These are phyloP conservation scores for Mortierella antarctica DNA, from an alignment of 192 early-diverging fungal genomes.

Conservation along the genomic window DNA sequence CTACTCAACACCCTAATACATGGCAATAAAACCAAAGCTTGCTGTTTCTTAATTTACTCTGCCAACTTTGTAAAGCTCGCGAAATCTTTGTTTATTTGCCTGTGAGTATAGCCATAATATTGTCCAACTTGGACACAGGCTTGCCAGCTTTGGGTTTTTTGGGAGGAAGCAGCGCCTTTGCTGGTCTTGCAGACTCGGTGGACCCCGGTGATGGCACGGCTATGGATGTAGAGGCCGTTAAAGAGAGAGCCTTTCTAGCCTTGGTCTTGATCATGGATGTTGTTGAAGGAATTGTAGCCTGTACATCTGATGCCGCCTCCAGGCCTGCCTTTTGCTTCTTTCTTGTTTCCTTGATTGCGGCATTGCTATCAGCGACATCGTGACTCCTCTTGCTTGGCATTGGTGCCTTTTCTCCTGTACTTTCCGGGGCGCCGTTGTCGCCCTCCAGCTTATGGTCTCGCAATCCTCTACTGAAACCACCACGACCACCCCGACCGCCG, in stretches of 20 bases:
- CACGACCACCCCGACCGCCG: conserved; percentile 19
- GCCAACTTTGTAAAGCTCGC: not conserved
- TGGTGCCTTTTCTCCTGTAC: not conserved
- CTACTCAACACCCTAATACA: too few relatives aligned
- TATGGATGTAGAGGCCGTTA: not conserved
- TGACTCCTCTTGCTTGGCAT: not conserved
- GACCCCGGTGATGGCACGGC: not conserved
- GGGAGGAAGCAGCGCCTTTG: conserved; percentile 3
- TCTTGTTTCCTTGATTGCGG: not conserved
- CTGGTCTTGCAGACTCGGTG: not conserved
- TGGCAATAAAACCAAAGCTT: too few relatives aligned
- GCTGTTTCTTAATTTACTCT: not conserved
- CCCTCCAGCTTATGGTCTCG: not conserved
- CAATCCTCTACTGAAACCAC: not conserved
- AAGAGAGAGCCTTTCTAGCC: not conserved
- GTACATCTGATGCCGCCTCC: not conserved
- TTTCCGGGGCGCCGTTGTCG: not conserved
- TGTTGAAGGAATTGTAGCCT: not conserved
- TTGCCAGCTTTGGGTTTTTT: conserved; percentile 24
- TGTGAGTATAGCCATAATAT: conserved; percentile 48
- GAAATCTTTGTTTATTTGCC: conserved; percentile 23
- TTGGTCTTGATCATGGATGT: not conserved
- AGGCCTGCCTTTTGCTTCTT: conserved; percentile 10
- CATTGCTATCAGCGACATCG: too few relatives aligned
- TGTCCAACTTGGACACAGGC: conserved; percentile 32